Base-by-base conservation (phyloP, 352 stramenopile species). In the Phytophthora capsici region DNA sequence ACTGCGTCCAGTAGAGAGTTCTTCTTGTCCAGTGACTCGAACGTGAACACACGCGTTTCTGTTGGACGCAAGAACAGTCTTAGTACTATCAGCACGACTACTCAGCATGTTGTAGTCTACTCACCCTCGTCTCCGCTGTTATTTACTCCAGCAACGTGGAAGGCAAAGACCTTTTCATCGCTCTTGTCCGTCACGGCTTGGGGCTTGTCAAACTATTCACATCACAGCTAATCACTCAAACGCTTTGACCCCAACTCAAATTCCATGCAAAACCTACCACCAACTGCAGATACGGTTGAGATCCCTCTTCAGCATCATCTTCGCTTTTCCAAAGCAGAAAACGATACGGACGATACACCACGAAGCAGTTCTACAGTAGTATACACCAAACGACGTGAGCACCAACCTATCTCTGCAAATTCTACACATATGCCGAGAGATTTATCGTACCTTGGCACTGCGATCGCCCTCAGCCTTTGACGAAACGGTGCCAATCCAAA, bases 261-360 rank as follows among this genome's bases (percentile, higher is more conserved):
- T 7, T 4, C n/a, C 13, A 12, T 16, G 19, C 47, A 17, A 48
- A 38, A 74, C 78, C 2, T 75, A 95, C 87, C 59, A 92, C 66
- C 5, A 95, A 54, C 50, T 93, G 81, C 25, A 86, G 54, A 22
- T 73, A 52, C 17, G 87, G 80, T 30, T 78, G 70, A 1, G 71
- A 65, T 2, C 82, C 82, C 14, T 68, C 68, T 34, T 93, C 83
- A 13, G 84, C 81, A 60, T 95, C 87, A 60, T 95, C 87, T 9
- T 71, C 73, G 13, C 59, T 80, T 63, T 92, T 95, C 87, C 87
- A 95, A 23, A 95, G 51, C 23, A 94, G 66, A 57, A 95, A 94
- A 9, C 87, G 85, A 61, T 76, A 93, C 5, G 82, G 57, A 17
- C 84, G 87, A 66, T 91, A 94, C 20, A 73, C 79, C 23, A 83